Percentiles rank a stretch among this genome's conserved stretches.
These are phyloP conservation scores for Aspergillus transmontanensis DNA, from an alignment of 2,329 filamentous ascomycete genomes.

Conservation along the genomic window DNA sequence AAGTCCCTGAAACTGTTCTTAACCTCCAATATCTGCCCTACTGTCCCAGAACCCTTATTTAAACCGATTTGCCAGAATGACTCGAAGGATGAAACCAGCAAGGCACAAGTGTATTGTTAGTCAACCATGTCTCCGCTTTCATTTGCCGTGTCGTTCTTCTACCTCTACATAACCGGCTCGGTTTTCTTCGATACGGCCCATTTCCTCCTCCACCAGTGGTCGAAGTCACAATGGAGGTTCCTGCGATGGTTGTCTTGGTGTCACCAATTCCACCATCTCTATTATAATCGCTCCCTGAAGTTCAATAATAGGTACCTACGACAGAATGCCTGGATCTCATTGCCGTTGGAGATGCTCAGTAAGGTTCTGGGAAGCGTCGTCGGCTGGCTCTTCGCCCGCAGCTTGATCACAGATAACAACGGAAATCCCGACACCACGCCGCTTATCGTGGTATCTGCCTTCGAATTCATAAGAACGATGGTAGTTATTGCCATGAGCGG, in stretches of 20 bases:
- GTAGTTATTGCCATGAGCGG: conserved; percentile 17
- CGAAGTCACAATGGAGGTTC: conserved; percentile 15
- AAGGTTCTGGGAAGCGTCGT: conserved; percentile 13
- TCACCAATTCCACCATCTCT: conserved; percentile 25
- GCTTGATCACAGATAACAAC: not conserved
- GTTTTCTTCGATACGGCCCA: conserved; percentile 24
- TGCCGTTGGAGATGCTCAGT: conserved; percentile 19
- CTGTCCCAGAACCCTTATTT: not conserved
- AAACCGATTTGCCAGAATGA: not conserved
- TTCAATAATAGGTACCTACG: conserved; percentile 19
- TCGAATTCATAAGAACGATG: conserved; percentile 6
- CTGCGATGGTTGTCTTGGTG: conserved; percentile 17
- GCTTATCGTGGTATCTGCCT: not conserved
- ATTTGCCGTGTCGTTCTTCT: conserved; percentile 7
- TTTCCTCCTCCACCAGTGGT: conserved; percentile 20
- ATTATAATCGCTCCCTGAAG: conserved; percentile 20
- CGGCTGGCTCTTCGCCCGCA: conserved; percentile 12
- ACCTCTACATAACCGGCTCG: conserved; percentile 19
- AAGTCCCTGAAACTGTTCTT: not conserved
- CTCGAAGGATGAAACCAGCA: not conserved
- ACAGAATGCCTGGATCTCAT: conserved; percentile 19
- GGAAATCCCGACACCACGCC: not conserved
- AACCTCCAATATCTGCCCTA: not conserved
- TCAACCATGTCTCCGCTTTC: conserved; percentile 5
- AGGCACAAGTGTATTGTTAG: not conserved